Base-by-base conservation (phyloP, 2,329 filamentous ascomycete genomes). In the Fusarium pseudoanthophilum region DNA sequence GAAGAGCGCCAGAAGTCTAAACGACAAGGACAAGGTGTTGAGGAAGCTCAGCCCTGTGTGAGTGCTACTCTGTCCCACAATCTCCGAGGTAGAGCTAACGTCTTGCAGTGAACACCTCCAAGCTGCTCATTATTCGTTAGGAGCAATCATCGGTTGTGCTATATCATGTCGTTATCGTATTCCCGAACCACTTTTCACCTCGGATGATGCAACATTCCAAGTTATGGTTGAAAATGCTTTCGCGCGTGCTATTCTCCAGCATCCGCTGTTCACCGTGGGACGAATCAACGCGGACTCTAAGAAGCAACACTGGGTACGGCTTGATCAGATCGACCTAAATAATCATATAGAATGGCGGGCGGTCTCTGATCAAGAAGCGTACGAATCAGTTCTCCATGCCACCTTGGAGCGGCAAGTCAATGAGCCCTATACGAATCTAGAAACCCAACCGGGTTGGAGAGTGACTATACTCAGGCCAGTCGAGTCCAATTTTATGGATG, bases 11-110 rank as follows among this genome's bases (percentile, higher is more conserved):
- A 37, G 21, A 2, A 39, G 26, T 16, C 13, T 51, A 1, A 51
- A 32, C 4, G 34, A 39, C 16, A 37, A 32, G 24, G 30, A 48
- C 4, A 58, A 28, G 20, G 26, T 65, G 1, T 9, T 72, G 10
- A 52, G 69, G n/a, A 65, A 58, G 18, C 69, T 72, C 14, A 64
- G 69, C 37, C 64, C 56, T 13, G n/a, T 65, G 69, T 72, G 18
- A 20, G 69, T 52, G 2, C 14, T 15, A 39, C 14, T 1, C 2
- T 9, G 3, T 20, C 4, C 37, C 9, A 1, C 11, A 20, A 1
- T 16, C 13, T 36, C 4, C 3, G 4, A 9, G 13, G 9, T 10
- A 2, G 11, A 49, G 36, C 63, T 72, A 37, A 72, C 2, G 4
- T 1, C 3, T 24, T 4, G 8, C 15, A 72, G 64, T 5, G 69